Percentiles rank a stretch among this genome's conserved stretches.
Evolutionary conservation across 1,139 yeast genomes (phyloP).

Genomic region (Maudiozyma humilis): DNA sequence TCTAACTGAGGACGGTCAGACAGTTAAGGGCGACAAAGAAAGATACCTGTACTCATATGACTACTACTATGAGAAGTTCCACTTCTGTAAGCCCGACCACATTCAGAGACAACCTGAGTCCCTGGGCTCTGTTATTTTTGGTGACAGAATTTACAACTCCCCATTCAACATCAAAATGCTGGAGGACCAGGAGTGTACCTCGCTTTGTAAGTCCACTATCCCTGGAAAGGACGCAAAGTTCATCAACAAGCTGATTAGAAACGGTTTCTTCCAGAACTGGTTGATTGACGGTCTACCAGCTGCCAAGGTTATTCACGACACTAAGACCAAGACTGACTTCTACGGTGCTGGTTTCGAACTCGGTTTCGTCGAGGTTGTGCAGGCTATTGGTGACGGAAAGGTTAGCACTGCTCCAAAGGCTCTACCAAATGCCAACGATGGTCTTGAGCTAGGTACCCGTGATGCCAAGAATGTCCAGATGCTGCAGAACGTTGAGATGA

Average conservation of each 20-base stretch:
- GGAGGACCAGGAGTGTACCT: constrained; percentile 56
- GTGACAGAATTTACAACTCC: constrained; percentile 90
- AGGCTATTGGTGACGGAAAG: constrained; percentile 11
- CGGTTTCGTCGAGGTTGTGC: constrained; percentile 48
- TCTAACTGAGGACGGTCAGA: constrained; percentile 29
- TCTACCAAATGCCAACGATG: constrained; percentile 7
- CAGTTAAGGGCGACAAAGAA: constrained; percentile 35
- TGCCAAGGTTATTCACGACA: constrained; percentile 51
- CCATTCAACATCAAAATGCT: constrained; percentile 79
- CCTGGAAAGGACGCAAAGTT: constrained; percentile 60
- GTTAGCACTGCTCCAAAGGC: constrained; percentile 1
- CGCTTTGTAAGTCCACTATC: constrained; percentile 53
- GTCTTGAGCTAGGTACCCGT: constrained; percentile 12
- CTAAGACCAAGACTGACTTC: constrained; percentile 49
- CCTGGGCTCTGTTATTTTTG: constrained; percentile 85
- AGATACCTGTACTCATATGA: constrained; percentile 69
- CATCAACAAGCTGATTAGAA: constrained; percentile 67
- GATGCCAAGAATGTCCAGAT: constrained; percentile 16
- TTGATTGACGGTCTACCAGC: constrained; percentile 92
- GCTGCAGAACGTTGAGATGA: constrained; percentile 24
- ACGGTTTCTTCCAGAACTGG: constrained; percentile 88
- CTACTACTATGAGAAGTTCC: constrained; percentile 76
- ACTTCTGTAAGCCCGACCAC: constrained; percentile 68
- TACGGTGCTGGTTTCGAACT: constrained; percentile 78
- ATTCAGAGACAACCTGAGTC: constrained; percentile 72